Evolutionary conservation across 148 eudicot genomes (phyloP).

Genomic region (Camellia lanceoleosa): DNA sequence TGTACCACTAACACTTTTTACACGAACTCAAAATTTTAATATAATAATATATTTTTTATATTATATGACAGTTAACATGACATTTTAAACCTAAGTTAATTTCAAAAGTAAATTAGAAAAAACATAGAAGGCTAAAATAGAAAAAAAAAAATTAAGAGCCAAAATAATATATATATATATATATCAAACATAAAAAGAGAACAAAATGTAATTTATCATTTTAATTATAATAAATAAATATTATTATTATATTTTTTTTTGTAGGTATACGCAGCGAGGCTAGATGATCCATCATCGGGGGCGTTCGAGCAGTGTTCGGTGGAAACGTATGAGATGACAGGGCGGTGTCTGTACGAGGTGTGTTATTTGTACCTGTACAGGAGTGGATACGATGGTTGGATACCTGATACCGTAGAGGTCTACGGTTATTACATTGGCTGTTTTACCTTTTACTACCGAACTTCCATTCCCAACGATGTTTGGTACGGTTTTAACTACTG

Average conservation of each 20-base stretch:
- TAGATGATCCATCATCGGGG: slow-evolving; percentile 43
- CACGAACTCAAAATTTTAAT: too few species aligned
- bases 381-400: slow-evolving; percentile 56
- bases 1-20: too few species aligned
- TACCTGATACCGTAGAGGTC: slow-evolving; percentile 35
- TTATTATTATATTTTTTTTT: not conserved
- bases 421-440: slow-evolving; percentile 31
- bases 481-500: slow-evolving; percentile 55
- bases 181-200: too few species aligned
- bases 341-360: slow-evolving; percentile 44
- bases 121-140: too few species aligned
- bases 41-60: too few species aligned
- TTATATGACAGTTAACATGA: too few species aligned
- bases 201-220: too few species aligned
- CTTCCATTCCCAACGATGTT: slow-evolving; percentile 23
- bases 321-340: slow-evolving; percentile 37
- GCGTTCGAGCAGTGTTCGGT: slow-evolving; percentile 47
- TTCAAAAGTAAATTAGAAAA: too few species aligned
- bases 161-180: too few species aligned
- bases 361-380: slow-evolving; percentile 52
- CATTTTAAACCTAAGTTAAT: too few species aligned
- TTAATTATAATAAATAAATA: not conserved
- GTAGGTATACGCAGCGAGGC: slow-evolving; percentile 50
- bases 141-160: too few species aligned
- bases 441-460: slow-evolving; percentile 33